Evolutionary conservation across 2,329 filamentous ascomycete genomes (phyloP).

Genomic region (Trichoderma pleuroti): DNA sequence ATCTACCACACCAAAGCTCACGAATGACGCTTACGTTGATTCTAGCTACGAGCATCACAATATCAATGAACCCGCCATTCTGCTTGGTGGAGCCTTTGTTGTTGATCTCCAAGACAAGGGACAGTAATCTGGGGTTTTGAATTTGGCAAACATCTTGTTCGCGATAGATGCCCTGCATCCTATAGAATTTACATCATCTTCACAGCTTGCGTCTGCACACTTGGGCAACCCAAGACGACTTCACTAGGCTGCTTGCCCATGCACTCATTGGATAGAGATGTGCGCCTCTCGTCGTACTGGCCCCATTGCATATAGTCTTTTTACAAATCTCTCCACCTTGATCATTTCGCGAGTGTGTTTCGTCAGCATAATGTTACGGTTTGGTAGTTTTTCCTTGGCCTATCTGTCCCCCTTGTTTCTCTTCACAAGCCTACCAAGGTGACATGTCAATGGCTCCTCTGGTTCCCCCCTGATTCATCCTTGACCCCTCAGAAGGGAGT

Average conservation of each 20-base stretch:
- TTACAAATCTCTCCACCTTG: too few relatives aligned
- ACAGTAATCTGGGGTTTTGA: too few relatives aligned
- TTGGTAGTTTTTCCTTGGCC: not conserved
- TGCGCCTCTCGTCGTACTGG: not conserved
- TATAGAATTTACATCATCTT: not conserved
- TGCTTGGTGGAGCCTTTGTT: constrained; percentile 69
- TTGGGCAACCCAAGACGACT: not conserved
- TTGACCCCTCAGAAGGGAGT: not conserved
- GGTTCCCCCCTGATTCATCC: not conserved
- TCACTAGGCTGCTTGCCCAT: not conserved
- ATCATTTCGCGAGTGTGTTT: not conserved
- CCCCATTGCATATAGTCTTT: not conserved
- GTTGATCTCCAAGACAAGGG: constrained; percentile 39
- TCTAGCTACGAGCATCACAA: constrained; percentile 73
- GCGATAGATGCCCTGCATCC: not conserved
- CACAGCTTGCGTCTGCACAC: not conserved
- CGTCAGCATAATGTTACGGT: not conserved
- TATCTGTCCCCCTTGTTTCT: not conserved
- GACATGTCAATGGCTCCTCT: not conserved
- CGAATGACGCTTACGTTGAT: not conserved
- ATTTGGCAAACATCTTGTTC: not conserved
- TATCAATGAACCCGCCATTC: constrained; percentile 73
- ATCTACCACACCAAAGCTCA: not conserved
- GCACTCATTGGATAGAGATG: not conserved
- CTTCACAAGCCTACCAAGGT: not conserved